Evolutionary conservation across 108 stramenopile species (phyloP).

Genomic region (Pseudonitzschia multistriata): DNA sequence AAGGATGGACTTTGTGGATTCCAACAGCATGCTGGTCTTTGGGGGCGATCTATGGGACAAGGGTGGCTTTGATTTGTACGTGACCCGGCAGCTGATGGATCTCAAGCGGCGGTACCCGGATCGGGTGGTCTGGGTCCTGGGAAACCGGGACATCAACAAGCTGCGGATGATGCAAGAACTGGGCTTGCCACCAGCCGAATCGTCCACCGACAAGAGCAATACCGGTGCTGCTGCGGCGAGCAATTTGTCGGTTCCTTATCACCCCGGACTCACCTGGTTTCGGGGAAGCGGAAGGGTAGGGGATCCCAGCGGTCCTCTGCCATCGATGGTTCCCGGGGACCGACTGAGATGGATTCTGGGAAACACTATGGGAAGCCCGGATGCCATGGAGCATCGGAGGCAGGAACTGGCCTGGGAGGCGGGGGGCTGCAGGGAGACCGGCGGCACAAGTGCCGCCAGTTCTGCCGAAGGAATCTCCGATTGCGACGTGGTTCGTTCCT

Average conservation of each 20-base stretch:
- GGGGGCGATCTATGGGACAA: constrained; percentile 89
- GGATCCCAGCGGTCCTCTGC: constrained; percentile 34
- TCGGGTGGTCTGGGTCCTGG: constrained; percentile 79
- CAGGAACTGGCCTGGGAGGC: constrained; percentile 55
- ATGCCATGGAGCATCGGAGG: constrained; percentile 76
- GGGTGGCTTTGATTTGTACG: constrained; percentile 82
- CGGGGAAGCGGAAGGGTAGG: constrained; percentile 46
- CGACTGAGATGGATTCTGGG: constrained; percentile 73
- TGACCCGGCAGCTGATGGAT: constrained; percentile 74
- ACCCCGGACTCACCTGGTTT: constrained; percentile 76
- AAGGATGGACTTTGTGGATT: constrained; percentile 50
- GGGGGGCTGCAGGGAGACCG: not conserved
- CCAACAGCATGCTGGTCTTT: constrained; percentile 43
- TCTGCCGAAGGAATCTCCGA: constrained; percentile 28
- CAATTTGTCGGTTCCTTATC: constrained; percentile 36
- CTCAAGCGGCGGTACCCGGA: constrained; percentile 66
- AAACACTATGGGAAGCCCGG: constrained; percentile 78
- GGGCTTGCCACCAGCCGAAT: constrained; percentile 22
- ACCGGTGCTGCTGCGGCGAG: not conserved
- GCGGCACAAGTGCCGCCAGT: not conserved
- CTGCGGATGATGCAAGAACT: constrained; percentile 76
- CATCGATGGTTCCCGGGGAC: constrained; percentile 41
- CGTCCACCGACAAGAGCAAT: not conserved
- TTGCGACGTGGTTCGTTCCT: constrained; percentile 70
- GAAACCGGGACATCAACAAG: constrained; percentile 91